Conservation (phyloP, 1,284 basidiomycete genomes). For the Meira nashicola region DNA sequence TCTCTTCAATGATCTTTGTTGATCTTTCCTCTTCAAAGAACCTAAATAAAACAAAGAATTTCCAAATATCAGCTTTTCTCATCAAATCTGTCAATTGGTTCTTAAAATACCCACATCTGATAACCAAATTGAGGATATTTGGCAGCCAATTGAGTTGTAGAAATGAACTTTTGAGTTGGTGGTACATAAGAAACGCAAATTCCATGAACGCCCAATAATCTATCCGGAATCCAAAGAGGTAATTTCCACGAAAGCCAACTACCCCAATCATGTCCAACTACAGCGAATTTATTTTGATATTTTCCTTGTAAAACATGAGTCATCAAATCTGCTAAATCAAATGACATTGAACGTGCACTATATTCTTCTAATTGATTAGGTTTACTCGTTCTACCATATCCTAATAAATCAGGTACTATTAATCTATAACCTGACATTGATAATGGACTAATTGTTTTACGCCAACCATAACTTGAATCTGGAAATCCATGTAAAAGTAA, state of each 20-base stretch:
- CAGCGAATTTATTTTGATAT: conserved; percentile 26
- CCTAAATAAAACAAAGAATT: background rate
- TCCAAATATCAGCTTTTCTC: background rate
- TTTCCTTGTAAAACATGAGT: conserved; percentile 26
- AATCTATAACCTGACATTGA: conserved; percentile 27
- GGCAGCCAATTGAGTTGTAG: conserved; percentile 24
- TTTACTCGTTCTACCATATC: conserved; percentile 28
- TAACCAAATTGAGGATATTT: conserved; percentile 37
- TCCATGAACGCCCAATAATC: conserved; percentile 33
- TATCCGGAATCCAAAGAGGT: conserved; percentile 27
- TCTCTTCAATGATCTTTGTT: conserved; percentile 36
- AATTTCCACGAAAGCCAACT: conserved; percentile 37
- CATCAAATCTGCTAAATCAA: conserved; percentile 36
- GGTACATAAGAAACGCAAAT: conserved; percentile 7
- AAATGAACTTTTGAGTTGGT: conserved; percentile 7
- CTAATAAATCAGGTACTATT: conserved; percentile 39
- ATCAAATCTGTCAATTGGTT: no score
- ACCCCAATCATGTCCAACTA: conserved; percentile 43
- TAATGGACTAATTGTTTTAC: conserved; percentile 26
- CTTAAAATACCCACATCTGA: conserved; percentile 20
- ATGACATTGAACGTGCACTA: conserved; percentile 27
- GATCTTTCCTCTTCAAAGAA: conserved; percentile 35
- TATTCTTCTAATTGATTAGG: conserved; percentile 31
- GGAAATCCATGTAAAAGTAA: conserved; percentile 43
- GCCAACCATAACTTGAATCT: conserved; percentile 30